Base-by-base conservation (phyloP, 257 asterid genomes). In the Schizonepeta tenuifolia region DNA sequence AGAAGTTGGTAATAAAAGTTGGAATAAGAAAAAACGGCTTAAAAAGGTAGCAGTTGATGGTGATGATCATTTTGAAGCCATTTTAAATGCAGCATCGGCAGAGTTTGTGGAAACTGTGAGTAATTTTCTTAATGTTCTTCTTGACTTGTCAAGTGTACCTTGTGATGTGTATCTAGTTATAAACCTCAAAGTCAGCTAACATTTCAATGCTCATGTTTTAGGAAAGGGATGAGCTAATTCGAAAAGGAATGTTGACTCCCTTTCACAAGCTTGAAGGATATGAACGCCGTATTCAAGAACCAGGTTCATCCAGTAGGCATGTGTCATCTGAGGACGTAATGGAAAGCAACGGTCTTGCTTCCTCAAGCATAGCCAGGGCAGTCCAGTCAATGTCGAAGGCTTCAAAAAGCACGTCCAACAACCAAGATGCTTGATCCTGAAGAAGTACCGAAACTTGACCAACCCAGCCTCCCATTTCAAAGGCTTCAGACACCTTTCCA, bases 101-200 rank as follows among this genome's bases (percentile, higher is more conserved):
- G 98, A 98, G 54, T 90, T 95, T 75, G 86, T 95, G 73, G 99
- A 95, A 88, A 95, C 99, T 33, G 98, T 95, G 84, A 78, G 97
- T 86, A 71, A 54, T 79, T 73, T 72, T 70, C 54, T 70, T 65
- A 33, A 56, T 62, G 41, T 20, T 63, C 68, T 58, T 60, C 40
- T 69, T 8, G 15, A 36, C 47, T 57, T 68, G 43, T 71, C 38
- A 47, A 65, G 77, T 47, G 24, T 31, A 72, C 21, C 5, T n/a
- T 76, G n/a, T 26, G 65, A 50, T 53, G 59, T 75, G 54, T 53
- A 44, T 71, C 55, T 63, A 22, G 46, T 22, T 73, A 36, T 51
- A 22, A 47, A 58, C 72, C 36, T 65, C 21, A 73, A 31, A 53
- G 58, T 61, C 15, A 50, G 73, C 77, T 83, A 46, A 80, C 36